A percentile compares a stretch with the other conserved stretches of the same genome.
Conservation (phyloP, 2,329 filamentous ascomycete species). For the Trichocomaceae sp. region DNA sequence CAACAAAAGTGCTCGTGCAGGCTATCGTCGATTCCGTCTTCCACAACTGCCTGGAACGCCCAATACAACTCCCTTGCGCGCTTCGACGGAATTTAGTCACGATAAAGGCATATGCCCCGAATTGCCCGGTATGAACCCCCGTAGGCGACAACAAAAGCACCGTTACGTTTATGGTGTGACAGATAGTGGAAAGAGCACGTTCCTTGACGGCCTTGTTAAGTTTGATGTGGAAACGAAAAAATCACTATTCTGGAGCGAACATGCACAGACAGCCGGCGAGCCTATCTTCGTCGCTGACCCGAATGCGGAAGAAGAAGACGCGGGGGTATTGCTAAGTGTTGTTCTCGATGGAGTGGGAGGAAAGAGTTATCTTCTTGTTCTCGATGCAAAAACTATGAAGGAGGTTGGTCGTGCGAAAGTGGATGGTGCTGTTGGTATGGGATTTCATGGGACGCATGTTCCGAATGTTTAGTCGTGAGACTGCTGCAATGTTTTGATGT, state of each 20-base stretch:
- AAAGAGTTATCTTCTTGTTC: constrained; percentile 48
- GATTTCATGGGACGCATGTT: constrained; percentile 47
- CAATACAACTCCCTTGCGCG: constrained; percentile 16
- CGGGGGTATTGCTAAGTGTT: constrained; percentile 46
- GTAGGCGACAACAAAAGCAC: constrained; percentile 37
- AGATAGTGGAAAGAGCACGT: constrained; percentile 42
- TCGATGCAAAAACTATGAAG: constrained; percentile 44
- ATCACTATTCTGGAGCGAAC: constrained; percentile 38
- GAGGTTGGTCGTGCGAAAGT: constrained; percentile 49
- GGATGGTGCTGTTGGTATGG: constrained; percentile 44
- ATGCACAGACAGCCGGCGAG: constrained; percentile 49
- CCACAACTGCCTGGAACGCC: constrained; percentile 24
- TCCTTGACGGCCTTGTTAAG: constrained; percentile 49
- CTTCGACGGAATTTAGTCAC: background rate
- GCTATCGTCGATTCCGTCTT: constrained; percentile 35
- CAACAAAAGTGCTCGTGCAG: background rate
- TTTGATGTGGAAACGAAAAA: constrained; percentile 43
- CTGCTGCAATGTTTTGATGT: background rate
- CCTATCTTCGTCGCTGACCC: constrained; percentile 44
- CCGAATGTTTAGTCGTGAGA: constrained; percentile 6
- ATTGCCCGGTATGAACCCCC: constrained; percentile 47
- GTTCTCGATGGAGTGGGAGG: constrained; percentile 46
- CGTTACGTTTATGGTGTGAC: constrained; percentile 46
- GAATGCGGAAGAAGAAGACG: constrained; percentile 39
- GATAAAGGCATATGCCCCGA: constrained; percentile 29